Evolutionary conservation across 2,329 filamentous ascomycete genomes (phyloP), one percentile per base, ranked within the genome.

Genomic region (Aureobasidium sp.): DNA sequence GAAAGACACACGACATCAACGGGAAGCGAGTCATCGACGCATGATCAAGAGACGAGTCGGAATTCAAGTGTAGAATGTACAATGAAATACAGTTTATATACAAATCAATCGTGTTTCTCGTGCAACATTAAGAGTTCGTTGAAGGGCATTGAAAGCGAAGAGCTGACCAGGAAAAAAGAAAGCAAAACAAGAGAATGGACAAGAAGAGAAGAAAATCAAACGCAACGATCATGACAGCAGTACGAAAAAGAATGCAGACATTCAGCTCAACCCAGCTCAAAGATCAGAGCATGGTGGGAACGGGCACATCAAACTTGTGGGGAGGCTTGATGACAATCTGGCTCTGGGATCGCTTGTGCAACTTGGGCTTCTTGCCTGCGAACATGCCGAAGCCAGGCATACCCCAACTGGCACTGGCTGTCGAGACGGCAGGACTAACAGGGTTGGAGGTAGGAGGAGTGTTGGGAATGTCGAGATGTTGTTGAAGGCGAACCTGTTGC

Each of bases 31-130:
- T n/a, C n/a, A n/a, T n/a, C n/a, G 11, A 24, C n/a, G n/a, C 6
- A 10, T 5, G 11, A 16, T 6, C 12, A 29, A 29, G 27, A 12
- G 12, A 29, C 7, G 7, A 29, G 27, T 7, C 27, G 12, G 4
- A 29, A 29, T 29, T 29, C 38, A 24, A 39, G 27, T n/a, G 22
- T 11, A n/a, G n/a, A 25, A 41, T 27, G 8, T 41, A 12, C 39
- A 41, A 16, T 41, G 22, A 8, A 11, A 44, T 44, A 22, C 41
- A 44, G 5, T 30, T 6, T 45, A 30, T 32, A 16, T 45, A 45
- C 41, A 45, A 45, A 42, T 19, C 29, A 45, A 45, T 45, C 41
- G 41, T 45, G 41, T 45, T 34, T 45, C 41, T 45, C 41, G 41
- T 45, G 14, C 21, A 45, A 29, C 41, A 45, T 45, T 45, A 45